phyloP scores from a whole-genome alignment of 139 green algal species.

The Tetratostichococcus sp. region DNA sequence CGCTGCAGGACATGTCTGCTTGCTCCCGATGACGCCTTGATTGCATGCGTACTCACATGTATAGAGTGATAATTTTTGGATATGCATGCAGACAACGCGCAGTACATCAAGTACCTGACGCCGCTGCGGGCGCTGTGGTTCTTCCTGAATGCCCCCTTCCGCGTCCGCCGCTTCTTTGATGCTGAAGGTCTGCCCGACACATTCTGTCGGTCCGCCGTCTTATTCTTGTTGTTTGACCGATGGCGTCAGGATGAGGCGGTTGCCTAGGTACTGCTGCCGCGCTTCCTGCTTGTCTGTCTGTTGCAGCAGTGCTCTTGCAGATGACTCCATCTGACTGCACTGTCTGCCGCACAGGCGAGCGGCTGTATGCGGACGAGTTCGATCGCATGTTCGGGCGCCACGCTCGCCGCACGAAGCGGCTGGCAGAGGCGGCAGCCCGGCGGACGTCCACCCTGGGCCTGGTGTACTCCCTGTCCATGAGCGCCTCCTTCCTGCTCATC shows the following conservation, averaged over 20 bases:
- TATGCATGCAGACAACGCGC: background rate
- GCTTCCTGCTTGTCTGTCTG: background rate
- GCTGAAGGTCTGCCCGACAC: constrained; percentile 21
- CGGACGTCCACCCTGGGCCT: constrained; percentile 36
- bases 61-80: background rate
- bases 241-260: background rate
- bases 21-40: too few species aligned
- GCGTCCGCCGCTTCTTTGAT: constrained; percentile 70
- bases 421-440: constrained; percentile 28
- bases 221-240: background rate
- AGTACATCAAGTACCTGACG: constrained; percentile 70
- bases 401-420: constrained; percentile 43
- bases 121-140: constrained; percentile 38
- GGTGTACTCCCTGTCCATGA: constrained; percentile 54
- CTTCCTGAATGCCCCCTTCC: constrained; percentile 52
- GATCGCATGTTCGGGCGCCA: constrained; percentile 54
- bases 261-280: background rate
- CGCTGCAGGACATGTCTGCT: too few species aligned
- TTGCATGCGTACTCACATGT: background rate
- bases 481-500: constrained; percentile 34
- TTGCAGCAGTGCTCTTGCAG: too few species aligned
- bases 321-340: too few species aligned
- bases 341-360: constrained; percentile 15
- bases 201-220: constrained; percentile 11
- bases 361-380: constrained; percentile 47